Conservation (phyloP, 208 protist species). For the Polymyxa betae region DNA sequence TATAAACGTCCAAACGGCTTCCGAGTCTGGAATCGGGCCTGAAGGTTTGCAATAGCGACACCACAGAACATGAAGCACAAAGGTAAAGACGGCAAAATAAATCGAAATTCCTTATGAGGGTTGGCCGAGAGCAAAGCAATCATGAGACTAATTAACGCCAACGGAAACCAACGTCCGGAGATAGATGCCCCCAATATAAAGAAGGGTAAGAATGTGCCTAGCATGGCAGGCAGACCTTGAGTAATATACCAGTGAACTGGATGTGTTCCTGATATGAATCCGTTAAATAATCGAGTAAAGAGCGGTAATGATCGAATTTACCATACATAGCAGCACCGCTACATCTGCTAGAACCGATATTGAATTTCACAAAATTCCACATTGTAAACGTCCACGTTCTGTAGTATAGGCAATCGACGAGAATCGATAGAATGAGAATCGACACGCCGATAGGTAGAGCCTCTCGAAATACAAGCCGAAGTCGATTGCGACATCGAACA, state of each 20-base stretch:
- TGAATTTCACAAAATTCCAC: not conserved
- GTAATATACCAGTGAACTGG: slow-evolving; percentile 36
- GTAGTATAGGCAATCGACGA: not conserved
- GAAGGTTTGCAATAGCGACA: not conserved
- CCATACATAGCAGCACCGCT: not conserved
- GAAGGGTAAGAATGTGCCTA: not conserved
- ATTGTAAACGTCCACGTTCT: not conserved
- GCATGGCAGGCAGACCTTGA: slow-evolving; percentile 27
- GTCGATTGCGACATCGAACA: not conserved
- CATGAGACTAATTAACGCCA: not conserved
- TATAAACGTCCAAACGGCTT: not conserved
- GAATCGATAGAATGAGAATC: not conserved
- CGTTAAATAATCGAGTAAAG: not conserved
- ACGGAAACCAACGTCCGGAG: not conserved
- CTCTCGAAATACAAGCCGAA: not conserved
- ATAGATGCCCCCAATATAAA: slow-evolving; percentile 13
- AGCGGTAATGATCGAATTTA: not conserved
- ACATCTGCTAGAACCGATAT: not conserved
- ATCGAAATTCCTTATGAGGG: slow-evolving; percentile 49
- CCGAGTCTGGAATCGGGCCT: not conserved
- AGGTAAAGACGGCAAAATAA: slow-evolving; percentile 5
- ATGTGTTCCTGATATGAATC: not conserved
- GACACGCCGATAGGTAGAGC: not conserved
- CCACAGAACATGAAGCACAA: not conserved
- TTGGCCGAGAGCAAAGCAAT: not conserved